These are phyloP conservation scores for Calycina herbarum DNA, from an alignment of 2,329 filamentous ascomycete species.

Conservation along the genomic window DNA sequence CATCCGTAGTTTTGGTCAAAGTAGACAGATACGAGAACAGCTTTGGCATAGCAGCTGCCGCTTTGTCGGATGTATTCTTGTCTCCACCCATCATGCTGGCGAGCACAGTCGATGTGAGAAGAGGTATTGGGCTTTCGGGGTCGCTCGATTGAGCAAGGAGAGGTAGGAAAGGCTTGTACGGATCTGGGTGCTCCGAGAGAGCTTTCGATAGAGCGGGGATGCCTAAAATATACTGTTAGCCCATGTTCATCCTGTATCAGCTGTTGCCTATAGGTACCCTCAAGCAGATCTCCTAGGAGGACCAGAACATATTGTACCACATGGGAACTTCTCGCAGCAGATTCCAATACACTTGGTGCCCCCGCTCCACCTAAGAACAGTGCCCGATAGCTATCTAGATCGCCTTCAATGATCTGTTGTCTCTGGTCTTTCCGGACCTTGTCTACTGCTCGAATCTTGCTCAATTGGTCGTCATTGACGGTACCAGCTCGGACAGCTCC, in stretches of 20 bases:
- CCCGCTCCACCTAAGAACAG: slow-evolving; percentile 79
- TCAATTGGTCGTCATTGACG: slow-evolving; percentile 89
- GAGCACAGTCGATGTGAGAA: slow-evolving; percentile 86
- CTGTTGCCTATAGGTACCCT: slow-evolving; percentile 56
- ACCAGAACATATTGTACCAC: slow-evolving; percentile 96
- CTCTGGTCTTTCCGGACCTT: slow-evolving; percentile 93
- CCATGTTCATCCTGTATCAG: not conserved
- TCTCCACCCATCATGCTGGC: slow-evolving; percentile 72
- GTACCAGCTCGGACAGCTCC: slow-evolving; percentile 90
- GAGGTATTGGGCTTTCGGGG: slow-evolving; percentile 75
- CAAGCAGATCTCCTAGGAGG: slow-evolving; percentile 81
- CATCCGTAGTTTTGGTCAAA: slow-evolving; percentile 81
- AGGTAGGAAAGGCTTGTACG: slow-evolving; percentile 81
- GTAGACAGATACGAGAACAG: slow-evolving; percentile 84
- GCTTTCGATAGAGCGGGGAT: slow-evolving; percentile 76
- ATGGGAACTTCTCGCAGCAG: slow-evolving; percentile 80
- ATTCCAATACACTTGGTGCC: slow-evolving; percentile 72
- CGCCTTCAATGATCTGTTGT: slow-evolving; percentile 75
- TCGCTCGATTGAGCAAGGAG: slow-evolving; percentile 78
- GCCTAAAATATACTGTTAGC: slow-evolving; percentile 51
- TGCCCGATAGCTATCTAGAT: slow-evolving; percentile 76
- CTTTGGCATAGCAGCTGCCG: slow-evolving; percentile 68
- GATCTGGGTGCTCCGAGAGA: slow-evolving; percentile 71
- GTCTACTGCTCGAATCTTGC: slow-evolving; percentile 94
- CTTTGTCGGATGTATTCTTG: slow-evolving; percentile 61